Evolutionary conservation across 495 filamentous ascomycete genomes (phyloP).

Genomic region (Diplogelasinospora grovesii): DNA sequence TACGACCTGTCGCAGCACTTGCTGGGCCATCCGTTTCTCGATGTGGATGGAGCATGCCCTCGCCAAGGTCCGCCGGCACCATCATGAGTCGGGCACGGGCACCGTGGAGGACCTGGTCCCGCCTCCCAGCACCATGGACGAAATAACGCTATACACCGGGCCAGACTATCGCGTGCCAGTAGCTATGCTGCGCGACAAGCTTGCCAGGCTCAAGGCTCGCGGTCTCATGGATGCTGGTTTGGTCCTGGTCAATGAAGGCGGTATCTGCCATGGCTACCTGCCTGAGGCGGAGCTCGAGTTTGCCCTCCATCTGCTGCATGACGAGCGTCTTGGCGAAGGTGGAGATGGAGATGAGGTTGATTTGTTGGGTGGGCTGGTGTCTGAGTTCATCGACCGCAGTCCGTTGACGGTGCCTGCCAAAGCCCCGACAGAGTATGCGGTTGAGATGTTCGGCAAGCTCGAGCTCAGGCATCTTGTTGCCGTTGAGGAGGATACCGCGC

Average conservation of each 20-base stretch:
- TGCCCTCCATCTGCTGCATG: slow-evolving; percentile 28
- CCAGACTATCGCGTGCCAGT: slow-evolving; percentile 35
- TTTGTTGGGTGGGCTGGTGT: slow-evolving; percentile 34
- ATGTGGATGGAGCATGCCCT: slow-evolving; percentile 44
- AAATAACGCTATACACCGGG: slow-evolving; percentile 47
- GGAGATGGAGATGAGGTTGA: slow-evolving; percentile 23
- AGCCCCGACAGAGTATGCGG: slow-evolving; percentile 50
- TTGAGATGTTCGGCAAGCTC: slow-evolving; percentile 53
- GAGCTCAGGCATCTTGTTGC: slow-evolving; percentile 47
- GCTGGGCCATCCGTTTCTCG: slow-evolving; percentile 52
- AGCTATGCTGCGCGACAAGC: slow-evolving; percentile 34
- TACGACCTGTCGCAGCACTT: slow-evolving; percentile 52
- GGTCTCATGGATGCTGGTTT: slow-evolving; percentile 51
- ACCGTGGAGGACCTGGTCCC: slow-evolving; percentile 44
- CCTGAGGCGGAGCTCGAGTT: slow-evolving; percentile 50
- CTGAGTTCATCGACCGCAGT: slow-evolving; percentile 46
- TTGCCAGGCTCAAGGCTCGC: slow-evolving; percentile 38
- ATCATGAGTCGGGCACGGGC: slow-evolving; percentile 18
- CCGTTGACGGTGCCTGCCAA: slow-evolving; percentile 43
- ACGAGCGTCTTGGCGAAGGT: slow-evolving; percentile 1
- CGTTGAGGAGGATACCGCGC: slow-evolving; percentile 37
- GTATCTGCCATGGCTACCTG: slow-evolving; percentile 48
- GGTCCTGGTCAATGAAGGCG: slow-evolving; percentile 43
- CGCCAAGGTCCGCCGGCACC: slow-evolving; percentile 21
- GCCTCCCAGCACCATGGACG: slow-evolving; percentile 46